A percentile compares a stretch with the other conserved stretches of the same genome.
Conservation (phyloP, 1,139 yeast genomes). For the Saccharomyces hybrid region DNA sequence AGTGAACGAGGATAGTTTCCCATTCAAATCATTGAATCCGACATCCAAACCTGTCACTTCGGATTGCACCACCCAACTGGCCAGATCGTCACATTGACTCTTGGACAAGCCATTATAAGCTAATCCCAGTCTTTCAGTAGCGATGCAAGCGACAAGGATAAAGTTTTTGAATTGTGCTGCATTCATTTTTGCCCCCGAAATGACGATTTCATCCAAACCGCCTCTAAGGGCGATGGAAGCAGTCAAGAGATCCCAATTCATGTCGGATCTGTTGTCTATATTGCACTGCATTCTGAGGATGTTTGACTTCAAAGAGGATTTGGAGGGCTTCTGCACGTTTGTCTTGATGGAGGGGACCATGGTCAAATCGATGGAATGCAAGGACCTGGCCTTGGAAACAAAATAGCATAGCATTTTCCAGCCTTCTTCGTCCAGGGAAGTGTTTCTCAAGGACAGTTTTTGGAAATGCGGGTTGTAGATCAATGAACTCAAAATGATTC, state of each 20-base stretch:
- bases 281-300: conserved; percentile 51
- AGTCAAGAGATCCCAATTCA: conserved; percentile 67
- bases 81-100: conserved; percentile 44
- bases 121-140: conserved; percentile 53
- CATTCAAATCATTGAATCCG: conserved; percentile 61
- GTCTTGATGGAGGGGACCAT: conserved; percentile 60
- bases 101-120: conserved; percentile 57
- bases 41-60: conserved; percentile 52
- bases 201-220: conserved; percentile 63
- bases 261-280: conserved; percentile 53
- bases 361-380: conserved; percentile 56
- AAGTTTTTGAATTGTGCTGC: conserved; percentile 49
- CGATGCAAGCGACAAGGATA: conserved; percentile 43
- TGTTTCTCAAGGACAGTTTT: conserved; percentile 62
- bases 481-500: conserved; percentile 54
- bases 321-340: conserved; percentile 46
- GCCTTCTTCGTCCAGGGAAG: conserved; percentile 59
- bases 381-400: conserved; percentile 43
- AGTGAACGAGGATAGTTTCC: conserved; percentile 47
- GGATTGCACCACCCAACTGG: conserved; percentile 41
- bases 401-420: conserved; percentile 70
- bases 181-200: conserved; percentile 65
- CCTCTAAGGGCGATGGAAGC: conserved; percentile 65
- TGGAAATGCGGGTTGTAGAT: conserved; percentile 54
- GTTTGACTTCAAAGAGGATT: conserved; percentile 19